These are phyloP conservation scores for Exophiala dermatitidis DNA, from an alignment of 2,329 filamentous ascomycete genomes.

Conservation along the genomic window DNA sequence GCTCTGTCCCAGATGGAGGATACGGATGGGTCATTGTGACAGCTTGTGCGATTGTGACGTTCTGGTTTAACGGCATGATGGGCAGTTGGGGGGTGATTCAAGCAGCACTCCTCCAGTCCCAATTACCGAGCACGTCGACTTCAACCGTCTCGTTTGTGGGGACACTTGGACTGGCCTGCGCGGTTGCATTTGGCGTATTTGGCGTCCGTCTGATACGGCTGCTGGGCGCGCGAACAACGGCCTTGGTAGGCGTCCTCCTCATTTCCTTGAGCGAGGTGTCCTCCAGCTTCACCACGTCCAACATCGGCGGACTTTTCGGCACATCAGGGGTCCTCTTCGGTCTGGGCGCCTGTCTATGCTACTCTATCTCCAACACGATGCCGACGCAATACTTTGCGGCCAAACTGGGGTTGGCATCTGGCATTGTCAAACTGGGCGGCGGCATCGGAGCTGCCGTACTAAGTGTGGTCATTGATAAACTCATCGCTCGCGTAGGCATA, in stretches of 20 bases:
- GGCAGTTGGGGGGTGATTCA: constrained; percentile 58
- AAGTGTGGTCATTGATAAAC: constrained; percentile 43
- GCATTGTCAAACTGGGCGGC: constrained; percentile 48
- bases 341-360: constrained; percentile 37
- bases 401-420: constrained; percentile 51
- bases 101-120: constrained; percentile 45
- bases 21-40: constrained; percentile 52
- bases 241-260: constrained; percentile 44
- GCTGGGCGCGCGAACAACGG: constrained; percentile 45
- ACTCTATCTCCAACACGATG: constrained; percentile 44
- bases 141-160: constrained; percentile 55
- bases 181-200: constrained; percentile 45
- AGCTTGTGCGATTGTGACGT: constrained; percentile 46
- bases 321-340: constrained; percentile 45
- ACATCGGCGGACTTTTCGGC: constrained; percentile 44
- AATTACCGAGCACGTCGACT: constrained; percentile 38
- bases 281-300: constrained; percentile 42
- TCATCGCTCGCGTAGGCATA: constrained; percentile 43
- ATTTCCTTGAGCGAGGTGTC: constrained; percentile 42
- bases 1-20: constrained; percentile 46
- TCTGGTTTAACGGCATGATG: constrained; percentile 51
- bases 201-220: constrained; percentile 47
- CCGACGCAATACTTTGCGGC: constrained; percentile 51
- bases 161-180: constrained; percentile 45
- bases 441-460: constrained; percentile 52